A percentile compares a stretch with the other conserved stretches of the same genome.
Evolutionary conservation across 306 rosid species (phyloP).

Genomic region (Senna siamea): DNA sequence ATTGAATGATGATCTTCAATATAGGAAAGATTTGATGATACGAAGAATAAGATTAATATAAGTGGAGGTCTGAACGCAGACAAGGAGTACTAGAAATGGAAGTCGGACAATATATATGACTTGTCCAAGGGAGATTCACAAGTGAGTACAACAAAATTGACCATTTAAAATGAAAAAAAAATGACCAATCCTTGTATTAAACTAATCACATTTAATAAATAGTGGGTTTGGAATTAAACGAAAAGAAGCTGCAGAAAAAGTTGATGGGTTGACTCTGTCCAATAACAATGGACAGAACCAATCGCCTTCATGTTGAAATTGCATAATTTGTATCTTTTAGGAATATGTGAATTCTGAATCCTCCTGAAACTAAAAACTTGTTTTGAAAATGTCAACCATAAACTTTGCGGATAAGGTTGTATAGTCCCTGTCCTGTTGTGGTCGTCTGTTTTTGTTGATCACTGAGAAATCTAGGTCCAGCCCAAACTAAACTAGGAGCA

Average conservation of each 20-base stretch:
- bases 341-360: background rate
- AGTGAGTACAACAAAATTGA: background rate
- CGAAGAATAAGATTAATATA: no score
- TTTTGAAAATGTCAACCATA: constrained; percentile 30
- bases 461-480: background rate
- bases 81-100: background rate
- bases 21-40: no score
- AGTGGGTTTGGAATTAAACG: background rate
- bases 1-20: no score
- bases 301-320: background rate
- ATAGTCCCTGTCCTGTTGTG: no score
- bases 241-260: background rate
- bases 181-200: background rate
- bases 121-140: background rate
- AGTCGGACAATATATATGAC: background rate
- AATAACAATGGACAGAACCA: background rate
- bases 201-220: background rate
- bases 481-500: background rate
- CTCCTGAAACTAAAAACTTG: background rate
- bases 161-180: background rate
- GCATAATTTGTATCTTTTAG: background rate
- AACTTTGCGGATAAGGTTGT: background rate
- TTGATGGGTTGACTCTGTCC: background rate
- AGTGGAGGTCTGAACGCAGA: no score
- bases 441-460: background rate